Conservation (phyloP, 139 green algal species). For the Chlamydomonas sp. region DNA sequence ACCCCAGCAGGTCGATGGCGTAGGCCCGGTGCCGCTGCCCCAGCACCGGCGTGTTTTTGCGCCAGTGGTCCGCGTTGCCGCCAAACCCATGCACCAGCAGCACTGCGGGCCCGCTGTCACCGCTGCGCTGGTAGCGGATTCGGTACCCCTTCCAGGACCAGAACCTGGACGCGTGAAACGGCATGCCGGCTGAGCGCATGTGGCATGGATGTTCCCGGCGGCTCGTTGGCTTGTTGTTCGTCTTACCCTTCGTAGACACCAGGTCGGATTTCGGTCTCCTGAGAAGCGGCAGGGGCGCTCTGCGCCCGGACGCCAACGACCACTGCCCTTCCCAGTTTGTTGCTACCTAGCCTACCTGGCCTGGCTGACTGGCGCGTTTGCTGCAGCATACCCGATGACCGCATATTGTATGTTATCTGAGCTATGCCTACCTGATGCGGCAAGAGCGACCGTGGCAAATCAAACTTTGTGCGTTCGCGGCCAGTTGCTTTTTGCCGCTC, state of each 20-base stretch:
- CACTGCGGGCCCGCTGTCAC: constrained; percentile 34
- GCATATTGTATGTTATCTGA: no score
- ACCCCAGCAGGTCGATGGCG: constrained; percentile 95
- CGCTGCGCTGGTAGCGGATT: constrained; percentile 87
- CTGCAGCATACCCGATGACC: no score
- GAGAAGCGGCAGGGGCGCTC: no score
- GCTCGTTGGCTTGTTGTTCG: not conserved
- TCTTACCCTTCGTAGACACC: constrained; percentile 41
- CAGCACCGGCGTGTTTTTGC: constrained; percentile 87
- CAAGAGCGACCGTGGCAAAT: no score
- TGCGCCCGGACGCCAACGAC: not conserved
- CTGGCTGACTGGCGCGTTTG: no score
- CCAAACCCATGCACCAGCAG: constrained; percentile 95
- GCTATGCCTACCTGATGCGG: no score
- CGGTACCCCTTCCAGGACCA: constrained; percentile 85
- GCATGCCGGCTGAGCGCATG: no score
- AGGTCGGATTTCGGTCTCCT: constrained; percentile 27
- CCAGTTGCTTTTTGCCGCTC: no score
- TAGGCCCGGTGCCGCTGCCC: constrained; percentile 66
- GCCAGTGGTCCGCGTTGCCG: constrained; percentile 89
- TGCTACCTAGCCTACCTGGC: no score
- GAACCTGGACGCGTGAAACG: constrained; percentile 34
- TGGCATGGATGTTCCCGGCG: no score
- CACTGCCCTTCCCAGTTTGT: not conserved
- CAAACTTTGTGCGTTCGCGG: no score